These are phyloP conservation scores for Lasiosphaeria ovina DNA, from an alignment of 495 filamentous ascomycete species.

Conservation along the genomic window DNA sequence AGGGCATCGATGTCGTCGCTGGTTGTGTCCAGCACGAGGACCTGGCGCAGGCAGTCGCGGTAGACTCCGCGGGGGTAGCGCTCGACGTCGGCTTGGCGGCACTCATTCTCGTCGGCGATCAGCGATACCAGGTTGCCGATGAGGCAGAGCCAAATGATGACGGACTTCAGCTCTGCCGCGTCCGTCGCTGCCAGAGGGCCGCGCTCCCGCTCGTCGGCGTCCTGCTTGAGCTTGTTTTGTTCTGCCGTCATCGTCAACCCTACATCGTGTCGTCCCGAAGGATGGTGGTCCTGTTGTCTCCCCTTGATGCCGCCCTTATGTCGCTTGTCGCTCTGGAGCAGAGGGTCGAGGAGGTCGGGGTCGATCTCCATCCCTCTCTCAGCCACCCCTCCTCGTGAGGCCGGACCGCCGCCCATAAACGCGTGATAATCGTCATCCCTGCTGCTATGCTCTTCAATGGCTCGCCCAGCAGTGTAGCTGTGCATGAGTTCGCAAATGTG, in stretches of 20 bases:
- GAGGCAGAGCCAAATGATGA: conserved; percentile 19
- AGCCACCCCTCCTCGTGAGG: neutral
- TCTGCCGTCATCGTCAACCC: no score
- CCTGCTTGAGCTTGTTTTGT: neutral
- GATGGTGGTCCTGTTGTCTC: neutral
- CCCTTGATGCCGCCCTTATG: neutral
- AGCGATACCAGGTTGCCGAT: conserved; percentile 18
- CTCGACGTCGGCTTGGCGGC: conserved; percentile 7
- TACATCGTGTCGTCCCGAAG: no score
- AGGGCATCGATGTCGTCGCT: neutral
- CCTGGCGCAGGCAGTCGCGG: conserved; percentile 12
- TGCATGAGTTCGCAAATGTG: conserved; percentile 12
- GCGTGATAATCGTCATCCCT: no score
- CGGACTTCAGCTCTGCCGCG: conserved; percentile 7
- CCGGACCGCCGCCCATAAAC: no score
- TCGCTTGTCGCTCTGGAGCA: neutral
- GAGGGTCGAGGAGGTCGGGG: neutral
- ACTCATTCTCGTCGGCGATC: conserved; percentile 17
- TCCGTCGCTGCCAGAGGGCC: neutral
- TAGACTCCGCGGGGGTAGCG: conserved; percentile 18
- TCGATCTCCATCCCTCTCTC: neutral
- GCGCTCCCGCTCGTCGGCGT: neutral
- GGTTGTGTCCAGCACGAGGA: neutral
- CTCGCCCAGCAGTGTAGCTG: neutral
- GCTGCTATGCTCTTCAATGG: neutral